phyloP scores from a whole-genome alignment of 352 stramenopile species.

The Elongisporangium senticosum region DNA sequence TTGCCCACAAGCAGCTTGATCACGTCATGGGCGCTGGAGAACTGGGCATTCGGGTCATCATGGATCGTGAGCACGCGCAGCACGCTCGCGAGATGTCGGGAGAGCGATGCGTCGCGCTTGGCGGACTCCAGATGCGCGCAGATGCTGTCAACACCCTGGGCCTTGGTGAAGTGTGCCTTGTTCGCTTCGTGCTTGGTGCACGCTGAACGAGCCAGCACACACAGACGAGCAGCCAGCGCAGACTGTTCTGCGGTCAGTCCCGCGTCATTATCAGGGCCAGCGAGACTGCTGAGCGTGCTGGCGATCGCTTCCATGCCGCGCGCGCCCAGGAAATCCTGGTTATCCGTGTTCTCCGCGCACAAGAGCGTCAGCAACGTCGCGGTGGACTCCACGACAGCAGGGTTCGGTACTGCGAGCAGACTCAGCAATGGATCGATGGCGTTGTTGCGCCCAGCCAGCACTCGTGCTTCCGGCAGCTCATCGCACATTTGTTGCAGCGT shows the following conservation, averaged over 20 bases:
- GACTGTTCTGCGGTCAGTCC: conserved; percentile 2
- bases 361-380: conserved; percentile 24
- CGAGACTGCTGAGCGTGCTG: not conserved
- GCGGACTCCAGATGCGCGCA: conserved; percentile 24
- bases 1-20: conserved; percentile 55
- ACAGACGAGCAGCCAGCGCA: conserved; percentile 12
- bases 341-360: conserved; percentile 44
- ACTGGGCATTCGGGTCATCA: conserved; percentile 55
- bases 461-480: conserved; percentile 40
- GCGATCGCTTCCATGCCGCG: conserved; percentile 33
- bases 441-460: conserved; percentile 56
- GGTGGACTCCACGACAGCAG: conserved; percentile 9
- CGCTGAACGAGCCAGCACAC: conserved; percentile 30
- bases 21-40: conserved; percentile 66
- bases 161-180: conserved; percentile 57
- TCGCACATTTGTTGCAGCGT: conserved; percentile 35
- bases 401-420: conserved; percentile 18
- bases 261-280: not conserved
- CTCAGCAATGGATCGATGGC: conserved; percentile 38
- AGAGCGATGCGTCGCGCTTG: conserved; percentile 26
- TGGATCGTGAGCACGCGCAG: conserved; percentile 66
- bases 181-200: conserved; percentile 67
- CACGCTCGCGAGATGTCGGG: conserved; percentile 41
- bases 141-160: conserved; percentile 33
- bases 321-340: conserved; percentile 55